These are phyloP conservation scores for Dryadomyces sulphureus DNA, from an alignment of 2,329 filamentous ascomycete genomes.

Conservation along the genomic window DNA sequence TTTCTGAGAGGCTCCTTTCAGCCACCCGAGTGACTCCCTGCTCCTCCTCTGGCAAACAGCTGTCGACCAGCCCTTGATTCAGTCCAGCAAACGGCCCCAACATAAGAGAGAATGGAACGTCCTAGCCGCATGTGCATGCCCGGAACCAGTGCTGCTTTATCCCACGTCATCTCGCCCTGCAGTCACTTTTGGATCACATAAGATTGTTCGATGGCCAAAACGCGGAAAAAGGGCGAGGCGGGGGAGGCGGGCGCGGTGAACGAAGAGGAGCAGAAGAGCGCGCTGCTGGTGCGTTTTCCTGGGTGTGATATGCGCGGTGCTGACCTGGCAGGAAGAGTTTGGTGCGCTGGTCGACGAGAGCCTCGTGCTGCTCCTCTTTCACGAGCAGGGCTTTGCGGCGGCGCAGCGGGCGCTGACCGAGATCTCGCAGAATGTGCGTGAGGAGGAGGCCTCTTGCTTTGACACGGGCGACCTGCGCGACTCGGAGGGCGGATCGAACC, in stretches of 20 bases:
- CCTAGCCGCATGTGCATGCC: background rate
- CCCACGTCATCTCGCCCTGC: background rate
- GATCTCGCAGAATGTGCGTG: conserved; percentile 47
- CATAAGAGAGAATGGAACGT: background rate
- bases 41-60: too few relatives aligned
- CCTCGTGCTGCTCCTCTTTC: conserved; percentile 59
- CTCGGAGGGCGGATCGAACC: background rate
- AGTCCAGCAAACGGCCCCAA: background rate
- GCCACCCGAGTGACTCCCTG: too few relatives aligned
- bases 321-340: conserved; percentile 45
- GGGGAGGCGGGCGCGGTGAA: background rate
- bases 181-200: background rate
- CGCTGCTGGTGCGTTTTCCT: background rate
- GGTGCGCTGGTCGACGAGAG: conserved; percentile 63
- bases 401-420: conserved; percentile 47
- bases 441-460: conserved; percentile 61
- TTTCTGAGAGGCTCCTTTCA: background rate
- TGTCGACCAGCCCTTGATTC: too few relatives aligned
- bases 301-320: background rate
- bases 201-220: background rate
- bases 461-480: conserved; percentile 53
- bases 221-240: background rate
- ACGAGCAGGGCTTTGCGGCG: conserved; percentile 48
- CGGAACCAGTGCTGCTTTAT: background rate
- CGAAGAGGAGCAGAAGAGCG: conserved; percentile 1